A percentile compares a stretch with the other conserved stretches of the same genome.
These are phyloP conservation scores for Calonectria hawksworthii DNA, from an alignment of 2,329 filamentous ascomycete genomes.

Conservation along the genomic window DNA sequence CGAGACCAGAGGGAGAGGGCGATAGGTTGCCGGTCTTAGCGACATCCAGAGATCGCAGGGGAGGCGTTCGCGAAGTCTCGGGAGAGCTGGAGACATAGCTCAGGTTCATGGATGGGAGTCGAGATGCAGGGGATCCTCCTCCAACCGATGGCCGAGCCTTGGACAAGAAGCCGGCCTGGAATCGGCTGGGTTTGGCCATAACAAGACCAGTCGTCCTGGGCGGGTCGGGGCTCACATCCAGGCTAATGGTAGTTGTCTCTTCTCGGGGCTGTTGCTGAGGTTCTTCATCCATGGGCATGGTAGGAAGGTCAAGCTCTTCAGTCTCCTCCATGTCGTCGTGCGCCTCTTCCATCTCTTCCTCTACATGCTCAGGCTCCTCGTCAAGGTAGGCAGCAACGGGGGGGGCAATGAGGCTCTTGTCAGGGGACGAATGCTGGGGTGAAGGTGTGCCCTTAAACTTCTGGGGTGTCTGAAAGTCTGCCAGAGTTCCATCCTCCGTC, in stretches of 20 bases:
- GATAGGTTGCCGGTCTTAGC: conserved; percentile 66
- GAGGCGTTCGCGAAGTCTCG: conserved; percentile 51
- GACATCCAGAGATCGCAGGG: conserved; percentile 65
- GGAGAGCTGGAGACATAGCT: conserved; percentile 64
- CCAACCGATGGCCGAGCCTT: conserved; percentile 60
- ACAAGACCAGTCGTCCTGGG: conserved; percentile 40
- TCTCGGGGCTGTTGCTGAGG: neutral
- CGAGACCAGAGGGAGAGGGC: conserved; percentile 54
- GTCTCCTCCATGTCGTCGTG: neutral
- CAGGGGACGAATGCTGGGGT: conserved; percentile 58
- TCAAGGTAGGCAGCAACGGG: conserved; percentile 38
- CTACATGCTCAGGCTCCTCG: conserved; percentile 20
- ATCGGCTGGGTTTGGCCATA: conserved; percentile 76
- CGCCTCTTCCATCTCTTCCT: neutral
- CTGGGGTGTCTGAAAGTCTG: conserved; percentile 92
- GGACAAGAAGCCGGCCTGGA: conserved; percentile 90
- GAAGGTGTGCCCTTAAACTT: conserved; percentile 61
- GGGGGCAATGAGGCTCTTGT: conserved; percentile 52
- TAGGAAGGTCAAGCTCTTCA: neutral
- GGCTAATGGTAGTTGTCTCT: conserved; percentile 57
- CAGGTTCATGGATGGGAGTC: conserved; percentile 68
- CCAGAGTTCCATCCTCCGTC: conserved; percentile 83
- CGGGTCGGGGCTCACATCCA: conserved; percentile 72
- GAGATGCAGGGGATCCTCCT: conserved; percentile 73
- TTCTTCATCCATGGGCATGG: conserved; percentile 20